Conservation (phyloP, 2,329 filamentous ascomycete genomes). For the Penicillium sp. region DNA sequence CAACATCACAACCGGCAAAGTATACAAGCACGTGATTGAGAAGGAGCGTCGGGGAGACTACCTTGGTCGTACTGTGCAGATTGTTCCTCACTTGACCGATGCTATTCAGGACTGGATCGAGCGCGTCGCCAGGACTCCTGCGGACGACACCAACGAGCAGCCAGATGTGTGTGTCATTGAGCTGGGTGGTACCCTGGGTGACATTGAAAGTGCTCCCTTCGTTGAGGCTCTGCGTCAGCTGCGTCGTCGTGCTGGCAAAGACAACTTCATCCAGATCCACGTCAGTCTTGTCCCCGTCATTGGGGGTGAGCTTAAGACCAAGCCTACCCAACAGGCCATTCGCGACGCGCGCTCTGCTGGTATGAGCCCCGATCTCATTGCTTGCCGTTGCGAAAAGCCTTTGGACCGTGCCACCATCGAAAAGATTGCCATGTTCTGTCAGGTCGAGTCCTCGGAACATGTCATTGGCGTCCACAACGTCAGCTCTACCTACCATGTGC, state of each 20-base stretch:
- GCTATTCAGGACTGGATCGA: constrained; percentile 93
- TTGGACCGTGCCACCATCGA: constrained; percentile 75
- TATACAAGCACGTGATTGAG: constrained; percentile 87
- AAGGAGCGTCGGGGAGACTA: constrained; percentile 75
- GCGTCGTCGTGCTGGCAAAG: constrained; percentile 69
- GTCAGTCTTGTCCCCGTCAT: constrained; percentile 78
- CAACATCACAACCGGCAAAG: constrained; percentile 98
- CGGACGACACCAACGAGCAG: constrained; percentile 79
- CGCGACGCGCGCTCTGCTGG: constrained; percentile 81
- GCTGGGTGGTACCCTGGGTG: constrained; percentile 58
- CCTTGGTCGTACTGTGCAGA: constrained; percentile 85
- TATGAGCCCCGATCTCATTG: constrained; percentile 78
- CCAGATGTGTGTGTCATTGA: constrained; percentile 92
- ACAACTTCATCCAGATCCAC: constrained; percentile 86
- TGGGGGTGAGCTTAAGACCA: constrained; percentile 84
- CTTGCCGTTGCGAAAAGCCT: constrained; percentile 82
- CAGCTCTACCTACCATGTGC: constrained; percentile 89
- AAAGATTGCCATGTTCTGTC: constrained; percentile 89
- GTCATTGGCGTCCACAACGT: constrained; percentile 89
- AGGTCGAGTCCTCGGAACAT: constrained; percentile 76
- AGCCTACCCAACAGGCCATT: constrained; percentile 92
- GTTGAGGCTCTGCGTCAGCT: constrained; percentile 85
- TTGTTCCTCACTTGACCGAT: constrained; percentile 90
- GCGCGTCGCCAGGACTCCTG: constrained; percentile 80
- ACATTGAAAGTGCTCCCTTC: constrained; percentile 87